A percentile compares a stretch with the other conserved stretches of the same genome.
phyloP scores from a whole-genome alignment of 1,284 basidiomycete genomes.

The Rugosomyces carneus region DNA sequence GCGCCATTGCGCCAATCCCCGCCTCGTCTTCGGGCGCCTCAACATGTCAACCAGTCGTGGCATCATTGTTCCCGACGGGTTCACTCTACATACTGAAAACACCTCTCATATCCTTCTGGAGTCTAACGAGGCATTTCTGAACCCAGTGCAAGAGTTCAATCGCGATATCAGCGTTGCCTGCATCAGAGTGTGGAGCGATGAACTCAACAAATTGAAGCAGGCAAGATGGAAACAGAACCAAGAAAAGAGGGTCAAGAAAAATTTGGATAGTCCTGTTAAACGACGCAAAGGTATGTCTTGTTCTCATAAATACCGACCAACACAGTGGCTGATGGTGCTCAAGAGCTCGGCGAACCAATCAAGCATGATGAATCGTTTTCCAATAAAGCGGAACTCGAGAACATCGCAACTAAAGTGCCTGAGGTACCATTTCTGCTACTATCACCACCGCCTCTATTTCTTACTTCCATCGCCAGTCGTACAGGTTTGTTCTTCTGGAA shows the following conservation, averaged over 20 bases:
- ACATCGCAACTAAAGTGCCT: constrained; percentile 5
- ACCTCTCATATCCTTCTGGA: constrained; percentile 79
- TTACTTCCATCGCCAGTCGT: constrained; percentile 29
- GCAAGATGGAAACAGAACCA: constrained; percentile 46
- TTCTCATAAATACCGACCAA: background rate
- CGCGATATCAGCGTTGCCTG: constrained; percentile 88
- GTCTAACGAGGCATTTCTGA: constrained; percentile 85
- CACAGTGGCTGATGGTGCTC: constrained; percentile 11
- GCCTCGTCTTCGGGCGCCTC: background rate
- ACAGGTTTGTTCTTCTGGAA: constrained; percentile 84
- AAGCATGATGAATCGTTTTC: background rate
- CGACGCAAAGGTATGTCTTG: constrained; percentile 23
- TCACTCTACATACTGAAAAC: constrained; percentile 80
- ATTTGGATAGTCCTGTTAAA: constrained; percentile 22
- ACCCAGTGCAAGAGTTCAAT: constrained; percentile 99
- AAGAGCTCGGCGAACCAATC: background rate
- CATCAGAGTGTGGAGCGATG: constrained; percentile 82
- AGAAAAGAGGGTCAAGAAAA: constrained; percentile 29
- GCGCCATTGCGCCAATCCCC: background rate
- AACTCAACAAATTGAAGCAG: constrained; percentile 58
- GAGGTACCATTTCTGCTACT: constrained; percentile 14
- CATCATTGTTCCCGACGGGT: constrained; percentile 62
- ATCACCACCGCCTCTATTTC: constrained; percentile 24
- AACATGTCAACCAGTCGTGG: constrained; percentile 18
- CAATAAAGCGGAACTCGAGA: constrained; percentile 4